Evolutionary conservation across 176 grass and related monocot genomes (phyloP), one percentile per base, ranked within the genome.

Genomic region (Bonia amplexicaulis): DNA sequence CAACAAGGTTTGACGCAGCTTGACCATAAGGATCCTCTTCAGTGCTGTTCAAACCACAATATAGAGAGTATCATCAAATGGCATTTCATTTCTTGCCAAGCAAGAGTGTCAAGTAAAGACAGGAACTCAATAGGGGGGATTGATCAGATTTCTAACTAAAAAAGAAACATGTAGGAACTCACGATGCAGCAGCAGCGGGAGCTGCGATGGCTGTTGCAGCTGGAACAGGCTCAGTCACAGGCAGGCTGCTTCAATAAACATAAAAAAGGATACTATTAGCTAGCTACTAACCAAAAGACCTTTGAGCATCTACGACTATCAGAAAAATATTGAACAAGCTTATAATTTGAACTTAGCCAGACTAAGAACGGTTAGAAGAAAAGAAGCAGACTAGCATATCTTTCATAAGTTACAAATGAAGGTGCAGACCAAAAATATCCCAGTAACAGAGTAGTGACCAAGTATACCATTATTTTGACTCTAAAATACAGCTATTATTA

Each of bases 1-100:
- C 87, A 71, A 90, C 87, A 80, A 90, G 80, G 39, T 73, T 93
- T 13, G 91, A 93, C 1, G 87, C 91, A 2, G 91, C 91, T 77
- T 93, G 84, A 49, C 71, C 84, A 76, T 87, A 93, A 65, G 46
- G 53, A 84, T 87, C 91, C 46, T 29, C 87, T 66, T 47, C 80
- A 55, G 77, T 83, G 74, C 78, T 92, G 70, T 53, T 84, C n/a
- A 17, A 82, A 71, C 40, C 48, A 53, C 19, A 59, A 61, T 1
- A 78, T 78, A 63, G 39, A 61, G 13, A 64, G 39, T 25, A 25
- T 44, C 42, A 40, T 48, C 26, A 60, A 72, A 73, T 63, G 69
- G 20, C 20, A 15, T 53, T 72, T 71, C 48, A 64, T 37, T 10
- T 49, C n/a, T 59, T 71, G 35, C 53, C n/a, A 71, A 17, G 22